Evolutionary conservation across 495 filamentous ascomycete genomes (phyloP), one percentile per base, ranked within the genome.

Genomic region (Lepidopterella palustris): DNA sequence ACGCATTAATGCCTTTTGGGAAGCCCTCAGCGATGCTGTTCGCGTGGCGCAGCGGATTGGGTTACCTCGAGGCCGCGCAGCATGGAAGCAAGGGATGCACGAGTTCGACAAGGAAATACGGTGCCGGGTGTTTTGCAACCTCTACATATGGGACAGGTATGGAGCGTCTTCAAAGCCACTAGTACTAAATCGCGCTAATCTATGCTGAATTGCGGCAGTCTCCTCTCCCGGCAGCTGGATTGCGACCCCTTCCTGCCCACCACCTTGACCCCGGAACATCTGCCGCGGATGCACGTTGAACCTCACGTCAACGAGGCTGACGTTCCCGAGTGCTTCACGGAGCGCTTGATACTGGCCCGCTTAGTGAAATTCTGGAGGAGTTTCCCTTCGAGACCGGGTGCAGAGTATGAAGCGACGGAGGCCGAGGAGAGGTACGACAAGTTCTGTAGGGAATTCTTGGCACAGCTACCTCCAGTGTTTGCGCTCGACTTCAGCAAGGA

Each of bases 351-450:
- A 3, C 68, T 68, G 51, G 61, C 55, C 2, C 58, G 54, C 1
- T 59, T 72, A 10, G 63, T 56, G 8, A 23, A 49, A 15, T 72
- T 68, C 56, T 72, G 70, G 70, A 53, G 58, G 11, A 57, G 24
- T 5, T 15, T 55, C 10, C 35, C 28, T 0, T 26, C 42, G 5
- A 48, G 3, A 13, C 27, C n/a, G 29, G 58, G 49, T 9, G 0
- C 20, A 28, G 48, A 55, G n/a, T 68, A 69, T 31, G 68, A 68
- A 24, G 13, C 47, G 3, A 50, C 52, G 0, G 51, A 9, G n/a
- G 63, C 54, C 13, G 68, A 72, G 39, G 45, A 65, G 29, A 27
- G 62, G 11, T 72, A 72, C 31, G 64, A 69, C 10, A 53, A 40
- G 35, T 69, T 72, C 39, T 65, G 64, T 45, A 13, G 23, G 15